A percentile compares a stretch with the other conserved stretches of the same genome.
Evolutionary conservation across 805 yeast genomes (phyloP).

Genomic region (Teunomyces aglyptinius): DNA sequence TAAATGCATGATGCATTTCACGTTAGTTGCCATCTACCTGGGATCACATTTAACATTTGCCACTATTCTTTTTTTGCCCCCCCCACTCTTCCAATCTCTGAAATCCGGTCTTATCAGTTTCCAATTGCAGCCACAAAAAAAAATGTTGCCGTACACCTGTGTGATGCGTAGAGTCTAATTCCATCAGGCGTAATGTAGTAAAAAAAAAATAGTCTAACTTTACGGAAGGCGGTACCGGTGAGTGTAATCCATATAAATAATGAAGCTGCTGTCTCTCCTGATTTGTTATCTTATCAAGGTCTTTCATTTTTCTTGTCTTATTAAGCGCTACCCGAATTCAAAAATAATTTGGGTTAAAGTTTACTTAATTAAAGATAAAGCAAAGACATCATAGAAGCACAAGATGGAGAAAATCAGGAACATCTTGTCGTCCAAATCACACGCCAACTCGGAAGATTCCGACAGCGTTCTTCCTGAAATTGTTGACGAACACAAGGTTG

Average conservation of each 20-base stretch:
- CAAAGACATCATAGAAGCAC: not conserved
- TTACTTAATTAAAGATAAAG: not conserved
- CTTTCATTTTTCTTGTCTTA: not conserved
- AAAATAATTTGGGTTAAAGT: not conserved
- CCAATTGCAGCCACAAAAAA: constrained; percentile 3
- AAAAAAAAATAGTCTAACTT: not conserved
- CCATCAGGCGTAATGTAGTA: not conserved
- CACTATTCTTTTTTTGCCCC: no score
- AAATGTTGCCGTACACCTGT: not conserved
- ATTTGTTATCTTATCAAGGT: not conserved
- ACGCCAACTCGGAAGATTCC: not conserved
- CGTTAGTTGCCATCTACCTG: no score
- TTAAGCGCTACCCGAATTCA: not conserved
- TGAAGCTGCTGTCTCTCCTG: no score
- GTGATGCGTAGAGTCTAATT: not conserved
- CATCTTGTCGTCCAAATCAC: not conserved
- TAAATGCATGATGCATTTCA: no score
- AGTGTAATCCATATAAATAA: not conserved
- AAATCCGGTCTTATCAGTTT: constrained; percentile 1
- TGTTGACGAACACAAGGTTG: not conserved
- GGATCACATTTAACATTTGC: no score
- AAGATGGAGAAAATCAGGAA: constrained; percentile 1
- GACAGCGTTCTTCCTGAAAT: not conserved
- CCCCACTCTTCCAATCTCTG: not conserved
- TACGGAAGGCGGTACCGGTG: not conserved